These are phyloP conservation scores for Lachnellula occidentalis DNA, from an alignment of 2,329 filamentous ascomycete species.

Conservation along the genomic window DNA sequence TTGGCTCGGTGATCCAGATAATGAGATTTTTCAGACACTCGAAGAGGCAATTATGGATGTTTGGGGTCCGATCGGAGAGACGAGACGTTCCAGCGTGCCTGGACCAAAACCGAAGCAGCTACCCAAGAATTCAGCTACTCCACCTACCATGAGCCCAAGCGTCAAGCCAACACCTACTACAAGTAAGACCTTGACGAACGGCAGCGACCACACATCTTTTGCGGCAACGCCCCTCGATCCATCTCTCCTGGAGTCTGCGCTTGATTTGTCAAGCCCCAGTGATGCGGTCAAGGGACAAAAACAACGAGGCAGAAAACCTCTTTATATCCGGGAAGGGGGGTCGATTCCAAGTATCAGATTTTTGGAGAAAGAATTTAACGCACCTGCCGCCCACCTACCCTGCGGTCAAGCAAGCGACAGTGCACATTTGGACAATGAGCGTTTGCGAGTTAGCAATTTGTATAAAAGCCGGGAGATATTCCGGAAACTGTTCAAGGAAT, in stretches of 20 bases:
- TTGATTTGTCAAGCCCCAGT: not conserved
- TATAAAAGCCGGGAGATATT: constrained; percentile 92
- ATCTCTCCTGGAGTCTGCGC: constrained; percentile 23
- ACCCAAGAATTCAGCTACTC: constrained; percentile 13
- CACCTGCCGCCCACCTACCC: constrained; percentile 85
- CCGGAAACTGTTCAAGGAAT: constrained; percentile 63
- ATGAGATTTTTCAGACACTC: constrained; percentile 84
- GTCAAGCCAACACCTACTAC: constrained; percentile 43
- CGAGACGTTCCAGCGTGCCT: constrained; percentile 35
- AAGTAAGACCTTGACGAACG: constrained; percentile 44
- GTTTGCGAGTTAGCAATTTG: constrained; percentile 81
- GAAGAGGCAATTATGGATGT: constrained; percentile 79
- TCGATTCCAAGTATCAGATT: constrained; percentile 94
- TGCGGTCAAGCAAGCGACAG: constrained; percentile 93
- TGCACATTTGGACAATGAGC: constrained; percentile 91
- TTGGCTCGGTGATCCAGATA: constrained; percentile 89
- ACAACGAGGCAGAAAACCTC: constrained; percentile 49
- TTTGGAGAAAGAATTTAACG: constrained; percentile 86
- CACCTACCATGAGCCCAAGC: constrained; percentile 21
- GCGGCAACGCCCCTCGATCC: constrained; percentile 23
- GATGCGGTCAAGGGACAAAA: constrained; percentile 1
- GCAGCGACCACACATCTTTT: constrained; percentile 33
- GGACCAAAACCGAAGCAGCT: constrained; percentile 26
- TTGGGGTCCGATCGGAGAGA: constrained; percentile 59
- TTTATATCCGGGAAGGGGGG: constrained; percentile 94